Evolutionary conservation across 768 basidiomycete genomes (phyloP).

Genomic region (Hericium erinaceus): DNA sequence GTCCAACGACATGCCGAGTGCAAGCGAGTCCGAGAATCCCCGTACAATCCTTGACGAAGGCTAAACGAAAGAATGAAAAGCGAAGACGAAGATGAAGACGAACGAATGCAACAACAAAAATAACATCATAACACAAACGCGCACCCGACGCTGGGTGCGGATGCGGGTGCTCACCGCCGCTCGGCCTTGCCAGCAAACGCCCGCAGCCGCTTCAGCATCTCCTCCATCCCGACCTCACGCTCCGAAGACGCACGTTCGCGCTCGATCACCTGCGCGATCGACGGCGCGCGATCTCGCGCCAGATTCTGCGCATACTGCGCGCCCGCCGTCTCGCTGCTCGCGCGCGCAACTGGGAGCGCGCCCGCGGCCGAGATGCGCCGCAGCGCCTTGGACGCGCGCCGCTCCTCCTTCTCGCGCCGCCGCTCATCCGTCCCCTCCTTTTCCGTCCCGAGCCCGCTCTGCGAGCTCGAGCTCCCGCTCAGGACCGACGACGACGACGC

Average conservation of each 20-base stretch:
- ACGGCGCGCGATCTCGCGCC: slow-evolving; percentile 3
- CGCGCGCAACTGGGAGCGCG: not conserved
- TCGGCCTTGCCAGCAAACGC: slow-evolving; percentile 7
- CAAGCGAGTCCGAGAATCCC: no score
- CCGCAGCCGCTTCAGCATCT: slow-evolving; percentile 12
- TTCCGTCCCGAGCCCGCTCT: not conserved
- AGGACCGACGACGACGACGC: not conserved
- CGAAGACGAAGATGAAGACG: not conserved
- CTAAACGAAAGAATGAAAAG: not conserved
- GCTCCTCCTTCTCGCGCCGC: slow-evolving; percentile 8
- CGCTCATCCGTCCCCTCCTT: slow-evolving; percentile 3
- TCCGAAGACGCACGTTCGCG: not conserved
- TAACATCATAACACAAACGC: not conserved
- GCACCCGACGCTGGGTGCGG: not conserved
- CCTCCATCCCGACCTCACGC: slow-evolving; percentile 10
- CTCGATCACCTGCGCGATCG: slow-evolving; percentile 15
- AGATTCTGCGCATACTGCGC: not conserved
- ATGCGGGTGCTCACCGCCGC: not conserved
- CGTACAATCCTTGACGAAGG: not conserved
- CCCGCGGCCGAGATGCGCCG: slow-evolving; percentile 6
- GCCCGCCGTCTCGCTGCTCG: not conserved
- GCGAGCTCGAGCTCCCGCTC: not conserved
- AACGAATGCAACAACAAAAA: not conserved
- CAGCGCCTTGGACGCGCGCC: slow-evolving; percentile 11
- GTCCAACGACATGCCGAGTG: not conserved